Base-by-base conservation (phyloP, 2,329 filamentous ascomycete genomes). In the Fusarium irregulare region DNA sequence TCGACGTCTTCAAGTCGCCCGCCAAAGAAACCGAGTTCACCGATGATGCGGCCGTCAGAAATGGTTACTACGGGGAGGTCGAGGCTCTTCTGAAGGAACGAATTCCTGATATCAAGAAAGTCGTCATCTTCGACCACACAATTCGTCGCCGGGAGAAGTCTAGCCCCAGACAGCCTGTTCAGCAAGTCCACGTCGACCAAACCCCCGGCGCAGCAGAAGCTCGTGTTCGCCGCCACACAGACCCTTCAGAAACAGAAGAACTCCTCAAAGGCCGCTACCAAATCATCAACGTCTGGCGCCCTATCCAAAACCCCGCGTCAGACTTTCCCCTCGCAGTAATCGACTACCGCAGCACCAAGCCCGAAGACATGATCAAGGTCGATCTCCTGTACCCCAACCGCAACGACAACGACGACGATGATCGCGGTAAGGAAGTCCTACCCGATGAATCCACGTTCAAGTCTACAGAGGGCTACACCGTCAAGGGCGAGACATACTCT, bases 121-220 rank as follows among this genome's bases (percentile, higher is more conserved):
- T 93, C 13, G 84, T 89, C 63, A 90, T 92, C 62, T 93, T 93
- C 76, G 91, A 93, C 78, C 91, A 93, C 77, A 92, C 91, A 0
- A 90, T 93, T 70, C 86, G 91, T 3, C 81, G 86, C 9, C 81
- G 85, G 21, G 78, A 82, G 3, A 85, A 86, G n/a, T 77, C 80
- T 3, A 82, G 88, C 0, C 83, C 88, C 0, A 84, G 91, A 8
- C 86, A 88, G 67, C 91, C 91, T 0, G 90, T 93, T 0, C 88
- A 91, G 76, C 87, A 88, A 70, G 89, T 92, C 1, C 91, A 93
- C 66, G 89, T 93, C 16, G 91, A 93, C 74, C 91, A 93, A 79
- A 92, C 91, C 0, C 87, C 89, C 0, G 78, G 74, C 0, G 90
- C 91, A 0, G 89, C 89, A 1, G 87, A 85, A 63, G 83, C 79